Percentiles rank a stretch among this genome's conserved stretches.
phyloP scores from a whole-genome alignment of 2,329 filamentous ascomycete species.

The Pseudomassariella vexata region DNA sequence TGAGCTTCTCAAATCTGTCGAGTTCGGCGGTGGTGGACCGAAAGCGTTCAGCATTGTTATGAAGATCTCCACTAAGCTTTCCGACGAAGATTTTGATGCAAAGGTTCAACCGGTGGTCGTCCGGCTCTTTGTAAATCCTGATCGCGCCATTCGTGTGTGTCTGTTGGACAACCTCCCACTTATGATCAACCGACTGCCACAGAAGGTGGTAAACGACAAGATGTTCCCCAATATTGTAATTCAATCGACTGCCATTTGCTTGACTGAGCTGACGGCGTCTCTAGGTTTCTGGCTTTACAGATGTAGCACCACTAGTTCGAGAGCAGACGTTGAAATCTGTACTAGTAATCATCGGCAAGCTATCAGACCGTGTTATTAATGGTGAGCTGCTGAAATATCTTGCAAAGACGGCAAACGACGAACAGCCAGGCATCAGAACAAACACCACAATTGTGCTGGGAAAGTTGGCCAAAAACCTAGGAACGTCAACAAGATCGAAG shows the following conservation, averaged over 20 bases:
- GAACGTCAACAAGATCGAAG: conserved; percentile 72
- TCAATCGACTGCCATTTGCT: conserved; percentile 12
- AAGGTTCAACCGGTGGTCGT: conserved; percentile 83
- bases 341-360: conserved; percentile 76
- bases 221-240: conserved; percentile 88
- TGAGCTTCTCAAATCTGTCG: conserved; percentile 95
- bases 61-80: conserved; percentile 83
- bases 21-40: conserved; percentile 91
- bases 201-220: conserved; percentile 89
- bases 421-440: conserved; percentile 93
- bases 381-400: conserved; percentile 86
- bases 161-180: conserved; percentile 80
- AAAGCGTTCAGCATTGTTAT: conserved; percentile 85
- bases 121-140: conserved; percentile 82
- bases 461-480: conserved; percentile 89
- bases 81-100: conserved; percentile 81
- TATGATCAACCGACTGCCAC: conserved; percentile 86
- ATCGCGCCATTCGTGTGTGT: conserved; percentile 86
- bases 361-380: conserved; percentile 89
- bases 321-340: conserved; percentile 97
- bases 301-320: conserved; percentile 81
- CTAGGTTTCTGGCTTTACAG: conserved; percentile 88
- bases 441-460: conserved; percentile 97
- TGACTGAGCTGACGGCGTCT: not conserved
- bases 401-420: conserved; percentile 94